Conservation (phyloP, 2,329 filamentous ascomycete species). For the Geoglossum cookeanum region DNA sequence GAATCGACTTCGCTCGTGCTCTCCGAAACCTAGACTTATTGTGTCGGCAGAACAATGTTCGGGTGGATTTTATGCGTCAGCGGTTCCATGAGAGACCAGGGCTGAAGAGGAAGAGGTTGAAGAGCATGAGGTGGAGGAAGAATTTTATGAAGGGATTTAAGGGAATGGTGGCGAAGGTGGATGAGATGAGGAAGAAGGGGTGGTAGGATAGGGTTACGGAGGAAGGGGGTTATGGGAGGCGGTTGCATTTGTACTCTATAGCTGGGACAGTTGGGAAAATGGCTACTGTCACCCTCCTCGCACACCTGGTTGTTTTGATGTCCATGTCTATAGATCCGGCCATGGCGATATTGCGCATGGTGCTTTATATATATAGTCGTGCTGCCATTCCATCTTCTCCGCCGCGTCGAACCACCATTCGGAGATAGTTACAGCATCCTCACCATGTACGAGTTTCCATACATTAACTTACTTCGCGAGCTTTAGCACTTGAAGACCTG, state of each 20-base stretch:
- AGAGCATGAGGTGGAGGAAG: constrained; percentile 46
- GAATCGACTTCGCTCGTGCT: constrained; percentile 29
- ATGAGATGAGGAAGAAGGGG: constrained; percentile 54
- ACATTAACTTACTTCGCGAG: background rate
- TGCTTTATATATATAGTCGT: background rate
- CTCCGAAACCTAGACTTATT: constrained; percentile 26
- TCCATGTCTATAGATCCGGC: background rate
- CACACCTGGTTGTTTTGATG: background rate
- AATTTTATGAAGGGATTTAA: constrained; percentile 53
- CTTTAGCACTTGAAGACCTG: background rate
- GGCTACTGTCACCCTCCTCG: background rate
- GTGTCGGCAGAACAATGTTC: constrained; percentile 37
- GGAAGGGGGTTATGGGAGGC: background rate
- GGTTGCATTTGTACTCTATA: too few relatives aligned
- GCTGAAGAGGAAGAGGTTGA: constrained; percentile 57
- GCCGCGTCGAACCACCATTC: too few relatives aligned
- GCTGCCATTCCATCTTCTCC: too few relatives aligned
- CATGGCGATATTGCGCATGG: too few relatives aligned
- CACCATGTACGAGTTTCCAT: background rate
- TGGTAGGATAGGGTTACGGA: constrained; percentile 34
- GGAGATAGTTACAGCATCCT: background rate
- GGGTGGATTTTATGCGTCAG: constrained; percentile 36
- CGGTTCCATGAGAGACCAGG: constrained; percentile 57
- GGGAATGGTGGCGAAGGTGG: constrained; percentile 42
- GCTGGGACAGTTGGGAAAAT: background rate